Evolutionary conservation across 1,139 yeast species (phyloP), one percentile per base, ranked within the genome.

Genomic region (Yamadazyma oceani): DNA sequence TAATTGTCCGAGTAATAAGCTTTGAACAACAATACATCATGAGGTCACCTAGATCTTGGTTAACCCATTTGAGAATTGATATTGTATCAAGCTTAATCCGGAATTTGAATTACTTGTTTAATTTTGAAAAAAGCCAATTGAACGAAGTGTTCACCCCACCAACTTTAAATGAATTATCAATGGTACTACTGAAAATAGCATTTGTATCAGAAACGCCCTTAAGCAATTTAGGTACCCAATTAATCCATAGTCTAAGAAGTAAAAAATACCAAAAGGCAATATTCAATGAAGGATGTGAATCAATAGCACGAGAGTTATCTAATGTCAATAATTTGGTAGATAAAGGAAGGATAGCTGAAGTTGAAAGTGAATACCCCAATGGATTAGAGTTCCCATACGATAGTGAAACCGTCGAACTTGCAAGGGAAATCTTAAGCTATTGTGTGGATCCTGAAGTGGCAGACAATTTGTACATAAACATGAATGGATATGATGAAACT

Each of bases 401-500:
- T 42, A 73, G 73, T 37, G 80, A 78, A 37, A 78, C 82, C 15
- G 75, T 84, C 32, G 89, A 82, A 49, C 60, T 82, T 51, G 81
- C 94, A 0, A 69, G 89, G 48, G 88, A 82, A 47, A 74, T 88
- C 16, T 63, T 88, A 40, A 89, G 84, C 39, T 71, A 73, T 29
- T 78, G 82, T 44, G 77, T 82, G 8, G 84, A 88, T 9, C 82
- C 82, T 51, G 88, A 85, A 46, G 95, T 86, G 49, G 89, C 89
- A 0, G 95, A 87, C 55, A 78, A 81, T 39, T 64, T 87, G 41
- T 86, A 80, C 55, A 66, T 75, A 41, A 80, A 84, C 40, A 80
- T 85, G 77, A 78, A 79, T 42, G 49, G 43, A 10, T 31, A 34
- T 26, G 51, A 30, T 44, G 13, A 19, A 19, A 19, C 21, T 19